Conservation (phyloP, 2,329 filamentous ascomycete species). For the Botrytis deweyae region DNA sequence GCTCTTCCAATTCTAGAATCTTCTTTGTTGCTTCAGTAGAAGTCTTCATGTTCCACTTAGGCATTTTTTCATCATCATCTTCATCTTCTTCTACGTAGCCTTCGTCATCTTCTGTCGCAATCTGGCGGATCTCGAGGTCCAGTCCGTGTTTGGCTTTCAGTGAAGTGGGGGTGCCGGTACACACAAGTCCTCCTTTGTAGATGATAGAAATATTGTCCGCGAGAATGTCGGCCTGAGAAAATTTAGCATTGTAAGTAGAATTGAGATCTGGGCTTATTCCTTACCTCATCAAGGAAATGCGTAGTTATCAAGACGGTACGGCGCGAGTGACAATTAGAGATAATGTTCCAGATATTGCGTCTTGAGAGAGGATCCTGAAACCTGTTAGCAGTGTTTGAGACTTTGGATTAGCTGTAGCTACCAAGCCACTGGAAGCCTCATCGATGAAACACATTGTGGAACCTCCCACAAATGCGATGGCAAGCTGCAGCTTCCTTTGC, state of each 20-base stretch:
- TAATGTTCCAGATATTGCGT: conserved; percentile 67
- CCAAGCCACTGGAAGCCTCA: conserved; percentile 63
- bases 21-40: neutral
- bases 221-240: neutral
- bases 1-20: neutral
- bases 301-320: conserved; percentile 48
- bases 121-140: neutral
- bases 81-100: neutral
- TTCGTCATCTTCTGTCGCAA: neutral
- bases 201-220: neutral
- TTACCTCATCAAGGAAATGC: neutral
- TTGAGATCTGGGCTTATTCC: neutral
- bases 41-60: neutral
- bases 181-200: neutral
- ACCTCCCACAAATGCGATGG: conserved; percentile 67
- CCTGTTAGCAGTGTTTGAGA: neutral
- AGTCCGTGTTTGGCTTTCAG: neutral
- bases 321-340: conserved; percentile 59
- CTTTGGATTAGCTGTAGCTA: neutral
- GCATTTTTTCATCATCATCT: neutral
- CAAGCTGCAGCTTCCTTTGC: conserved; percentile 65
- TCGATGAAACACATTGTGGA: conserved; percentile 64
- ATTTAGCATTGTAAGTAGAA: neutral
- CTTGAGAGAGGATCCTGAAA: conserved; percentile 55
- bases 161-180: neutral